phyloP scores from a whole-genome alignment of 352 stramenopile genomes.

The Phytophthora ramorum region DNA sequence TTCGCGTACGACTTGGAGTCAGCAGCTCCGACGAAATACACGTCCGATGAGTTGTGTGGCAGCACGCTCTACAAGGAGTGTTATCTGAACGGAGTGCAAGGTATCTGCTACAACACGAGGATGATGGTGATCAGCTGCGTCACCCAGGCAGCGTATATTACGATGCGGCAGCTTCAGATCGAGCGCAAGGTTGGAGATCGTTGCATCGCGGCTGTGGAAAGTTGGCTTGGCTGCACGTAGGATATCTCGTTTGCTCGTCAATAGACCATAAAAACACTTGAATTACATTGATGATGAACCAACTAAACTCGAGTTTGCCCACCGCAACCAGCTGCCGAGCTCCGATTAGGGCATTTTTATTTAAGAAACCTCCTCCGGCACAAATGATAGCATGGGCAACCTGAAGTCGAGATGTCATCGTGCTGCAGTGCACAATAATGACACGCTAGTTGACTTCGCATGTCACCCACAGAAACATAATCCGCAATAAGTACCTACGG shows the following conservation, averaged over 20 bases:
- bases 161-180: constrained; percentile 46
- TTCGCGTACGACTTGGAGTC: constrained; percentile 30
- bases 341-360: too few relatives aligned
- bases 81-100: constrained; percentile 22
- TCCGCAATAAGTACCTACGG: too few relatives aligned
- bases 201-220: constrained; percentile 39
- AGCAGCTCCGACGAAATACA: constrained; percentile 27
- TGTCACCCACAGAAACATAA: too few relatives aligned
- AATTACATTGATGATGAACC: too few relatives aligned
- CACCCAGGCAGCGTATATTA: constrained; percentile 28
- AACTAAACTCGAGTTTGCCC: too few relatives aligned
- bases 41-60: constrained; percentile 37
- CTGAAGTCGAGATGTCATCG: too few relatives aligned
- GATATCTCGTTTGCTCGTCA: background rate
- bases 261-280: too few relatives aligned
- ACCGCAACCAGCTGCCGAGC: too few relatives aligned
- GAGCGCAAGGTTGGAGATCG: constrained; percentile 29
- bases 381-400: too few relatives aligned
- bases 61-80: constrained; percentile 46
- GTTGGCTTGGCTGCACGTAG: constrained; percentile 44
- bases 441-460: too few relatives aligned
- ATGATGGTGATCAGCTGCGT: constrained; percentile 55
- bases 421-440: too few relatives aligned
- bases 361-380: too few relatives aligned
- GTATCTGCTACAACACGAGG: constrained; percentile 55